These are phyloP conservation scores for Volvox carteri DNA, from an alignment of 163 green algal species.

Conservation along the genomic window DNA sequence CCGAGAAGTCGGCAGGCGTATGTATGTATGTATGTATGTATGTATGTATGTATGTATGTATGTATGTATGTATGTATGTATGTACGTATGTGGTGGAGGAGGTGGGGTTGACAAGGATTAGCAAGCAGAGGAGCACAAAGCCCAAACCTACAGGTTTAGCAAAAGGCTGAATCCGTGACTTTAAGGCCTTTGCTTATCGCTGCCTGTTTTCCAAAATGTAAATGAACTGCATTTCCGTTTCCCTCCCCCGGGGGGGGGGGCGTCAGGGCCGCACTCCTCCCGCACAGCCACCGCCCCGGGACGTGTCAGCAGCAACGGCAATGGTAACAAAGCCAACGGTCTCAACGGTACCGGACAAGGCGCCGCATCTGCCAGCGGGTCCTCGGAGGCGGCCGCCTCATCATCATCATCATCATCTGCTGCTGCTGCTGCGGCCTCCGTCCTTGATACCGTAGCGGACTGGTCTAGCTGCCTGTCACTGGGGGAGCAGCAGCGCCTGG, in stretches of 20 bases:
- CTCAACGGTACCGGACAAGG: background rate
- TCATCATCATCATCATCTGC: background rate
- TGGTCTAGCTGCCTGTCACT: slow-evolving; percentile 88
- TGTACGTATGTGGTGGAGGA: background rate
- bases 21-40: no score
- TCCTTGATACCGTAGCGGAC: slow-evolving; percentile 80
- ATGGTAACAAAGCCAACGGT: slow-evolving; percentile 45
- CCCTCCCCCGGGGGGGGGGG: no score
- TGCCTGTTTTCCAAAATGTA: no score
- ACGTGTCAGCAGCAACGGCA: background rate
- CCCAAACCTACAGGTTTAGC: no score
- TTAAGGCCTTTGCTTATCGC: no score
- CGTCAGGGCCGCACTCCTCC: background rate
- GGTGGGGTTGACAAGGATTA: no score
- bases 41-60: no score
- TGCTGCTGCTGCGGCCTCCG: slow-evolving; percentile 45
- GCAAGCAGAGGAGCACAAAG: no score
- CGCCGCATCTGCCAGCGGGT: background rate
- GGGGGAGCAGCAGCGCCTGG: slow-evolving; percentile 95
- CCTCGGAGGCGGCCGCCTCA: background rate
- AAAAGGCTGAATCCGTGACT: no score
- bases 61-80: background rate
- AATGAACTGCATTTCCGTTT: no score
- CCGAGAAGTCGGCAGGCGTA: no score
- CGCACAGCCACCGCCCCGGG: background rate